These are phyloP conservation scores for Ambrosia artemisiifolia DNA, from an alignment of 129 eudicot species.

Conservation along the genomic window DNA sequence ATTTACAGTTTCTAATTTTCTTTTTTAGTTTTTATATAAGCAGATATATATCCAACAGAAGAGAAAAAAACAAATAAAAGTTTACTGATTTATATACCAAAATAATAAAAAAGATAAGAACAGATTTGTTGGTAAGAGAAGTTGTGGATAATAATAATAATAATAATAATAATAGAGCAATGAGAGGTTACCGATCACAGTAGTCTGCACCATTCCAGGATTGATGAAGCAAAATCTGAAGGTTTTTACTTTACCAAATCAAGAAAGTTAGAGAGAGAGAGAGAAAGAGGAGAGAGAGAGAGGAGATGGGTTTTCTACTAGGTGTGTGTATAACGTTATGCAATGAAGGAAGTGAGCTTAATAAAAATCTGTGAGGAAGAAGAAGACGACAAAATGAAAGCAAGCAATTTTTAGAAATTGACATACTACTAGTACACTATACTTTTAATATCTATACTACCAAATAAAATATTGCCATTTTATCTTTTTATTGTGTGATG, in stretches of 20 bases:
- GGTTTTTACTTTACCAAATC: slow-evolving; percentile 31
- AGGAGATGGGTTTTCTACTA: slow-evolving; percentile 10
- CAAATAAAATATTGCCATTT: too few relatives aligned
- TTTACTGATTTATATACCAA: not conserved
- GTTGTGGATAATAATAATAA: not conserved
- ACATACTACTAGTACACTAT: too few relatives aligned
- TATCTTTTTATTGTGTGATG: too few relatives aligned
- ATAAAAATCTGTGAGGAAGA: not conserved
- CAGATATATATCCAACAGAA: not conserved
- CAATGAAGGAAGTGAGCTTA: not conserved
- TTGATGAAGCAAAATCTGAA: slow-evolving; percentile 6
- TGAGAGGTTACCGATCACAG: slow-evolving; percentile 35
- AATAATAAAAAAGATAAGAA: not conserved
- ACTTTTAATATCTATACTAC: too few relatives aligned
- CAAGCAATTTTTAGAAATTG: not conserved
- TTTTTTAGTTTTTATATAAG: not conserved
- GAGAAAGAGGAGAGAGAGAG: not conserved
- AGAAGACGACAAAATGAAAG: not conserved
- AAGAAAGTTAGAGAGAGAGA: slow-evolving; percentile 24
- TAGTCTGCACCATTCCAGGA: slow-evolving; percentile 33
- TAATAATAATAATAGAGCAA: slow-evolving; percentile 10
- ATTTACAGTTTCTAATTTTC: not conserved
- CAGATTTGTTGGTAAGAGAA: slow-evolving; percentile 7
- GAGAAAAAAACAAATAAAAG: not conserved
- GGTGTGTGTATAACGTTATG: not conserved